Conservation (phyloP, 345 rosid species). For the Gossypioides kirkii region DNA sequence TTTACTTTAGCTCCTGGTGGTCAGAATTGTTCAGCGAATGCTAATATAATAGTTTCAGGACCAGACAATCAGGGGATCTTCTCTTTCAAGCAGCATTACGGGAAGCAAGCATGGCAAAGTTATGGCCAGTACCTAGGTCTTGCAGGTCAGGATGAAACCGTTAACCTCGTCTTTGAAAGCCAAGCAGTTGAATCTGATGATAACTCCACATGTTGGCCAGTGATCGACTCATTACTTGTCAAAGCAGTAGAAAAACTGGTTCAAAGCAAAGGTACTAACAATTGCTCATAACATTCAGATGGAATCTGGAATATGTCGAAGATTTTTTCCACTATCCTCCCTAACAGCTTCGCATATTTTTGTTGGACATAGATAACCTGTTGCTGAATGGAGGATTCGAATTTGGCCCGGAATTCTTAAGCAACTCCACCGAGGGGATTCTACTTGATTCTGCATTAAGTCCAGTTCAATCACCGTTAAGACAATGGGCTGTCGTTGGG, state of each 20-base stretch:
- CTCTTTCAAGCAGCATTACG: slow-evolving; percentile 31
- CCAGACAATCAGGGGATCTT: slow-evolving; percentile 39
- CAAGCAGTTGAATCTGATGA: slow-evolving; percentile 30
- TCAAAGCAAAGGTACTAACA: slow-evolving; percentile 28
- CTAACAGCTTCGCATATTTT: neutral
- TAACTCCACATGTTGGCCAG: slow-evolving; percentile 54
- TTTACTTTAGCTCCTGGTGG: slow-evolving; percentile 34
- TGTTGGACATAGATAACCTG: slow-evolving; percentile 30
- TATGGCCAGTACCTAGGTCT: slow-evolving; percentile 43
- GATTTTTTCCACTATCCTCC: neutral
- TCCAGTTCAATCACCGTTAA: slow-evolving; percentile 41
- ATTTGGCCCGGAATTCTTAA: slow-evolving; percentile 45
- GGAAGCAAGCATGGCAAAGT: slow-evolving; percentile 41
- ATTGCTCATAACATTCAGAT: neutral
- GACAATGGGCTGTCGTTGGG: slow-evolving; percentile 45
- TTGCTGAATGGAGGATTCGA: slow-evolving; percentile 59
- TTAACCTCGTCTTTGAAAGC: slow-evolving; percentile 41
- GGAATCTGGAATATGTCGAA: neutral
- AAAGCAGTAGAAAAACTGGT: slow-evolving; percentile 26
- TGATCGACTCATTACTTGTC: slow-evolving; percentile 42
- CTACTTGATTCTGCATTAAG: slow-evolving; percentile 41
- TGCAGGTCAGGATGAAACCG: slow-evolving; percentile 35
- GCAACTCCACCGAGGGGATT: slow-evolving; percentile 42
- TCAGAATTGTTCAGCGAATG: slow-evolving; percentile 35
- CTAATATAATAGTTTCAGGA: slow-evolving; percentile 33